phyloP scores from a whole-genome alignment of 2,329 filamentous ascomycete species.

The Diaporthe ilicicola region DNA sequence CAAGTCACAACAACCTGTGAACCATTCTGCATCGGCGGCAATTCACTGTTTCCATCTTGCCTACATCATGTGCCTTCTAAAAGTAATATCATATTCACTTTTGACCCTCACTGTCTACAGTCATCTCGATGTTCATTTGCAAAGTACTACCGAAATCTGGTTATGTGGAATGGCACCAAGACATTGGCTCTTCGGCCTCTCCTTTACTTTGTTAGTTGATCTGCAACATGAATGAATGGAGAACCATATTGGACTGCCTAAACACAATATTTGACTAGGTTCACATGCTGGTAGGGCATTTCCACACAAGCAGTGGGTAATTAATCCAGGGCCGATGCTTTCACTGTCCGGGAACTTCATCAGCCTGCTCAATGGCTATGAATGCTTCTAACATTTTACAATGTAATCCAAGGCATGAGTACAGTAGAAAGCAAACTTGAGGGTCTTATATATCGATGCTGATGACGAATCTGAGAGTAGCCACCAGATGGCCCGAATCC shows the following conservation, averaged over 20 bases:
- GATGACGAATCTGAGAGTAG: no score
- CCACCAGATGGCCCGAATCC: no score
- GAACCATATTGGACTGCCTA: neutral
- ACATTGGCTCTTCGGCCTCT: neutral
- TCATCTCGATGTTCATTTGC: neutral
- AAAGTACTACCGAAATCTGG: neutral
- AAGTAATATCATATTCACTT: neutral
- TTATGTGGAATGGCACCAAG: neutral
- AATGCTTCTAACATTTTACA: neutral
- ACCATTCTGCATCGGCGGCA: no score
- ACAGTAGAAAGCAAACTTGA: no score
- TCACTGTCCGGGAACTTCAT: neutral
- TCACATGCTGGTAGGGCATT: no score
- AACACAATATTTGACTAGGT: no score
- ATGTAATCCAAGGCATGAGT: no score
- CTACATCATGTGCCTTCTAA: no score
- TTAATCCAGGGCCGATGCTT: no score
- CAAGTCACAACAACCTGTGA: neutral
- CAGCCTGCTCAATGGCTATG: neutral
- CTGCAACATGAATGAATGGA: neutral
- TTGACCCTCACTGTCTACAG: neutral
- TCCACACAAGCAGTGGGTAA: no score
- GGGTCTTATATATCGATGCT: no score
- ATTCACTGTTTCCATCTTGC: neutral
- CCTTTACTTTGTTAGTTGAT: neutral